A percentile compares a stretch with the other conserved stretches of the same genome.
Evolutionary conservation across 2,329 filamentous ascomycete species (phyloP).

Genomic region (Phyllosticta ampelicida): DNA sequence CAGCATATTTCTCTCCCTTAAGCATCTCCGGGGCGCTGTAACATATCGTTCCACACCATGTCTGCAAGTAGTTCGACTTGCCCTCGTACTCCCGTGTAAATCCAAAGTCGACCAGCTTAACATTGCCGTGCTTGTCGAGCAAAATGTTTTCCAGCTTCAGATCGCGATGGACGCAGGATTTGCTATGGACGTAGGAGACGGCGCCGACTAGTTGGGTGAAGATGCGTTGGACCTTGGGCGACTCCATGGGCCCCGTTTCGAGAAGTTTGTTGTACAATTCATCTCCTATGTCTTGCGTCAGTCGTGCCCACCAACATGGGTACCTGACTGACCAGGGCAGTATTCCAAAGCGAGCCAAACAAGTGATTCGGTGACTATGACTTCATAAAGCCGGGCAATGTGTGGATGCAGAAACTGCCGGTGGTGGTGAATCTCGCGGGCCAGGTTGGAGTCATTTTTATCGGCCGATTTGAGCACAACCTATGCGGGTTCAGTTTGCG

Average conservation of each 20-base stretch:
- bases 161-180: slow-evolving; percentile 92
- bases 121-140: slow-evolving; percentile 91
- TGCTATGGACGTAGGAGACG: slow-evolving; percentile 87
- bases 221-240: slow-evolving; percentile 83
- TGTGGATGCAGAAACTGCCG: slow-evolving; percentile 96
- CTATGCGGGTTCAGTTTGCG: slow-evolving; percentile 38
- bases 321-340: slow-evolving; percentile 58
- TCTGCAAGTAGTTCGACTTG: slow-evolving; percentile 87
- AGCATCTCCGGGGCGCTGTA: slow-evolving; percentile 98
- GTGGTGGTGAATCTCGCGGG: slow-evolving; percentile 96
- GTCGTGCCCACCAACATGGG: neutral
- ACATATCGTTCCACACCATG: slow-evolving; percentile 94
- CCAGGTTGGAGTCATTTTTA: slow-evolving; percentile 90
- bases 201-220: slow-evolving; percentile 94
- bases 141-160: slow-evolving; percentile 95
- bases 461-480: slow-evolving; percentile 97
- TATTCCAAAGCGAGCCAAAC: slow-evolving; percentile 98
- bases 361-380: slow-evolving; percentile 88
- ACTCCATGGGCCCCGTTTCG: slow-evolving; percentile 70
- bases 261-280: slow-evolving; percentile 96
- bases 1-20: slow-evolving; percentile 94
- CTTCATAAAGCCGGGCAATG: slow-evolving; percentile 92
- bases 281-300: slow-evolving; percentile 51
- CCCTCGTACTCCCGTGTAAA: slow-evolving; percentile 97
- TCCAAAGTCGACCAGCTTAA: slow-evolving; percentile 95